A percentile compares a stretch with the other conserved stretches of the same genome.
These are phyloP conservation scores for Nothopassalora personata DNA, from an alignment of 2,329 filamentous ascomycete genomes.

Conservation along the genomic window DNA sequence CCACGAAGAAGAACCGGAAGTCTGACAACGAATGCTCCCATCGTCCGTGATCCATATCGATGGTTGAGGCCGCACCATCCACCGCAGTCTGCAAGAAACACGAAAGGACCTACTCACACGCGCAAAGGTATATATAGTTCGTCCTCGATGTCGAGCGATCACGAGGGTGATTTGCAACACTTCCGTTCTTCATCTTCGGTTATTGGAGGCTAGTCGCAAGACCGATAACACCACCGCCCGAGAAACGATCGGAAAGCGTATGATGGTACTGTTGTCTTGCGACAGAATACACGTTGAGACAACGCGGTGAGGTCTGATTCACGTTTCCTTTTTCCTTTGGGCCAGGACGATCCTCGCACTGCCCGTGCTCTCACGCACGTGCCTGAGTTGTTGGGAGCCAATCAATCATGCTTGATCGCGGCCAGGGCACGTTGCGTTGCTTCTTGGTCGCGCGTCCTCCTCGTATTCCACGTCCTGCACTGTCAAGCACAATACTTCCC, in stretches of 20 bases:
- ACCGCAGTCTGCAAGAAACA: background rate
- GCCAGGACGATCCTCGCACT: constrained; percentile 1
- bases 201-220: background rate
- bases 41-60: background rate
- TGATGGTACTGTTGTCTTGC: background rate
- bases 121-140: constrained; percentile 5
- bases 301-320: background rate
- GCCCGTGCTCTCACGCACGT: background rate
- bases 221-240: background rate
- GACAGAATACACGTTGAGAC: background rate
- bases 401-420: constrained; percentile 1
- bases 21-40: too few species aligned
- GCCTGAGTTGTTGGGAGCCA: background rate
- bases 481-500: background rate
- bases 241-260: background rate
- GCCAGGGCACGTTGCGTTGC: background rate
- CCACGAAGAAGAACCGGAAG: background rate
- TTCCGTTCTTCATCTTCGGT: constrained; percentile 4
- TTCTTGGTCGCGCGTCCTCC: background rate
- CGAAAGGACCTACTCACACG: background rate
- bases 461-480: background rate
- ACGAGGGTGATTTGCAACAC: background rate
- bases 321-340: background rate
- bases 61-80: background rate
- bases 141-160: background rate